Percentiles rank a stretch among this genome's conserved stretches.
Evolutionary conservation across 768 basidiomycete genomes (phyloP).

Genomic region (Boletus sensibilis): DNA sequence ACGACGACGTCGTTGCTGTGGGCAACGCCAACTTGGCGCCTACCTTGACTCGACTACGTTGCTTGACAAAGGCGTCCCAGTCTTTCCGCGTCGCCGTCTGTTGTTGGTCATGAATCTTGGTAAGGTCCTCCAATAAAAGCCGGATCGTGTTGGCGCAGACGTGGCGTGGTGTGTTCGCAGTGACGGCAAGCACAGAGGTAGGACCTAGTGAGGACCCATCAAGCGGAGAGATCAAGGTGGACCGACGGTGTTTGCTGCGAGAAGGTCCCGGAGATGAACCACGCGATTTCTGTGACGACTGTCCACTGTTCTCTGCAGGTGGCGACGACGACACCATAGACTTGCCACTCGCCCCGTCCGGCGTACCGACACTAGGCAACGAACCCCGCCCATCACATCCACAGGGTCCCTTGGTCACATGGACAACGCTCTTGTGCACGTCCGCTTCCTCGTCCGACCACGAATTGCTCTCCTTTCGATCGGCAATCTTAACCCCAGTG

Average conservation of each 20-base stretch:
- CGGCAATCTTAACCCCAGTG: conserved; percentile 86
- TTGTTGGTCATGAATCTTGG: conserved; percentile 76
- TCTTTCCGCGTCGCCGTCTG: conserved; percentile 68
- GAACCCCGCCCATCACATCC: conserved; percentile 37
- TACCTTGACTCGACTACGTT: conserved; percentile 50
- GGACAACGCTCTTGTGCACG: conserved; percentile 30
- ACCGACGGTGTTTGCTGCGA: conserved; percentile 44
- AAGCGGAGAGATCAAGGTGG: conserved; percentile 37
- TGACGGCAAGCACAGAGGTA: conserved; percentile 59
- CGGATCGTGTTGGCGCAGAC: conserved; percentile 75
- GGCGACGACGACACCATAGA: conserved; percentile 14
- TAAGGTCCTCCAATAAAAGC: conserved; percentile 71
- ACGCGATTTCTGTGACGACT: conserved; percentile 33
- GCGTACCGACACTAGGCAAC: neutral
- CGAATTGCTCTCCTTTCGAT: conserved; percentile 73
- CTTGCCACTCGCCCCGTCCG: conserved; percentile 11
- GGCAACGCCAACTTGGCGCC: conserved; percentile 23
- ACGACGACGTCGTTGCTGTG: conserved; percentile 17
- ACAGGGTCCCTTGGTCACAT: conserved; percentile 43
- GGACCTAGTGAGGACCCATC: conserved; percentile 20
- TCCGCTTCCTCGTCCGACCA: conserved; percentile 69
- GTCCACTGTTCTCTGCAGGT: conserved; percentile 17
- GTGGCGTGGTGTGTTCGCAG: conserved; percentile 64
- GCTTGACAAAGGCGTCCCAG: conserved; percentile 87
- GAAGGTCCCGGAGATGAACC: conserved; percentile 50